These are phyloP conservation scores for Sporothrix inflata DNA, from an alignment of 2,329 filamentous ascomycete species.

Conservation along the genomic window DNA sequence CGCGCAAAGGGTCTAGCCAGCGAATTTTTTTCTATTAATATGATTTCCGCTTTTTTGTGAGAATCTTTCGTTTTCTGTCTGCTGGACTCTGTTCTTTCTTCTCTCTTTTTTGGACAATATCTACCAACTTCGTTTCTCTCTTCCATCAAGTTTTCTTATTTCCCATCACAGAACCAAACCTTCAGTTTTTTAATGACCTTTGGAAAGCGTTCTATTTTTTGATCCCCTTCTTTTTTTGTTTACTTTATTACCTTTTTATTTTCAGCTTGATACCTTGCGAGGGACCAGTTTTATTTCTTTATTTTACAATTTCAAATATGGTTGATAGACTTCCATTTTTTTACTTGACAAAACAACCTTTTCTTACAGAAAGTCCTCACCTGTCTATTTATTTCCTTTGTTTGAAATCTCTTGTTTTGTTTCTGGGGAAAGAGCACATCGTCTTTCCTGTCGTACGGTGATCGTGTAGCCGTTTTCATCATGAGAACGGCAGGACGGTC, in stretches of 20 bases:
- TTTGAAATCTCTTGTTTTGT: background rate
- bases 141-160: slow-evolving; percentile 17
- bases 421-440: background rate
- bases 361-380: background rate
- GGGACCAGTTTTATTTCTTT: background rate
- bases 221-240: background rate
- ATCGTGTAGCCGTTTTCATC: too few species aligned
- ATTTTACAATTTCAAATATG: background rate
- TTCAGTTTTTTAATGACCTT: slow-evolving; percentile 22
- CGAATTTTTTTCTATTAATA: slow-evolving; percentile 37
- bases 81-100: slow-evolving; percentile 1
- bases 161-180: slow-evolving; percentile 11
- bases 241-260: background rate
- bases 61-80: slow-evolving; percentile 16
- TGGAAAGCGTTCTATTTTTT: slow-evolving; percentile 16
- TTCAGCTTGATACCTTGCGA: background rate
- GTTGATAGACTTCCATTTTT: slow-evolving; percentile 22
- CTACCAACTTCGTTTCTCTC: slow-evolving; percentile 17
- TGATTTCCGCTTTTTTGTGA: slow-evolving; percentile 38
- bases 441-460: too few species aligned
- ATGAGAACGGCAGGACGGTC: too few species aligned
- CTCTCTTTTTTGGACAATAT: slow-evolving; percentile 14
- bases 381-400: background rate
- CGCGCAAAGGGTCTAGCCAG: slow-evolving; percentile 22
- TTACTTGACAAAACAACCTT: background rate